Conservation (phyloP, 2,329 filamentous ascomycete genomes). For the Xylaria sp. region DNA sequence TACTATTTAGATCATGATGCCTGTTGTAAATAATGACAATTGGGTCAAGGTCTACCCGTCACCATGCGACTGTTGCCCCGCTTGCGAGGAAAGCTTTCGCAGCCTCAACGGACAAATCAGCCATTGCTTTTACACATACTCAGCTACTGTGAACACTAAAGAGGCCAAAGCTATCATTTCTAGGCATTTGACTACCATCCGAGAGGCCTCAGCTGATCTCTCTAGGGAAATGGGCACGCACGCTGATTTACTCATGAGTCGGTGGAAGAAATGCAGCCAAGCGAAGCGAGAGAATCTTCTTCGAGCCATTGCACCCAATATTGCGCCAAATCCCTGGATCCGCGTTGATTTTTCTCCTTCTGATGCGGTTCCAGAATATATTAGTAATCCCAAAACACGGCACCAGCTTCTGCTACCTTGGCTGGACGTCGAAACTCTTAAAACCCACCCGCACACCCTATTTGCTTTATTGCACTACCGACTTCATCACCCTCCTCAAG, state of each 20-base stretch:
- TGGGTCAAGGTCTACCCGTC: no score
- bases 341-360: background rate
- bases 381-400: background rate
- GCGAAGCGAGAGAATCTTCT: background rate
- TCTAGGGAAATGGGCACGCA: background rate
- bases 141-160: background rate
- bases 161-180: background rate
- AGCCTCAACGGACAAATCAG: background rate
- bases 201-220: background rate
- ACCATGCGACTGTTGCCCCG: no score
- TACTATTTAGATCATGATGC: no score
- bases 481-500: background rate
- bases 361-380: background rate
- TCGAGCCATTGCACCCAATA: background rate
- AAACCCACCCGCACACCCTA: background rate
- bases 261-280: constrained; percentile 1
- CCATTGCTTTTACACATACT: background rate
- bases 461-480: constrained; percentile 5
- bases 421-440: background rate
- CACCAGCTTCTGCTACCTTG: constrained; percentile 5
- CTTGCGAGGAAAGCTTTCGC: no score
- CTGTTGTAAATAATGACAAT: no score
- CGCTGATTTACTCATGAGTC: constrained; percentile 5
- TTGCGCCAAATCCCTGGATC: background rate
- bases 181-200: background rate